Conservation (phyloP, 306 rosid genomes). For the Quercus rubra region DNA sequence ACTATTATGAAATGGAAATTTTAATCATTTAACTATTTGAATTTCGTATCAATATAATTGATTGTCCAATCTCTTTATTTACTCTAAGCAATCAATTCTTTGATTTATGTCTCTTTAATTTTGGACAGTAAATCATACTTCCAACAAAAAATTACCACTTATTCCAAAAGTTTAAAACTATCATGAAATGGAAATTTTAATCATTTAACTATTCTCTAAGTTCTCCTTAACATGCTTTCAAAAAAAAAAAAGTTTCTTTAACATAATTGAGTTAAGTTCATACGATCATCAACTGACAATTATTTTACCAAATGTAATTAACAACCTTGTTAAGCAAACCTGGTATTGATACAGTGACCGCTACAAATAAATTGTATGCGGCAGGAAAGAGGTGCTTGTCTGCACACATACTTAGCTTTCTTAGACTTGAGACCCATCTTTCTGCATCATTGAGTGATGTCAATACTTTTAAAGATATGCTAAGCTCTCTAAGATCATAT, state of each 20-base stretch:
- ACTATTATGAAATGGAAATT: too few relatives aligned
- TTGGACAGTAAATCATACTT: too few relatives aligned
- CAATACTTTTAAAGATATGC: neutral
- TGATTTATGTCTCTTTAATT: neutral
- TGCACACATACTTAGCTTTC: slow-evolving; percentile 44
- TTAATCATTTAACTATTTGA: too few relatives aligned
- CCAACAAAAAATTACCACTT: too few relatives aligned
- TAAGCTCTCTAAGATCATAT: neutral
- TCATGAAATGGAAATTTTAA: too few relatives aligned
- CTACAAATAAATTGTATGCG: slow-evolving; percentile 48
- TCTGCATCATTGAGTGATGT: slow-evolving; percentile 18
- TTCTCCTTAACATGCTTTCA: neutral
- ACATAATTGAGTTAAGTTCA: too few relatives aligned
- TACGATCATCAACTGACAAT: too few relatives aligned
- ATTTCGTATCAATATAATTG: too few relatives aligned
- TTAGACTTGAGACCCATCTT: slow-evolving; percentile 40
- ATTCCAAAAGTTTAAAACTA: too few relatives aligned
- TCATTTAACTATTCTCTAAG: neutral
- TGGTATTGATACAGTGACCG: slow-evolving; percentile 36
- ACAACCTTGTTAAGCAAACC: slow-evolving; percentile 20
- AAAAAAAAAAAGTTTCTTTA: neutral
- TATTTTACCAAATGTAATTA: neutral
- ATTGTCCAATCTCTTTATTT: too few relatives aligned
- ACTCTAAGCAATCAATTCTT: too few relatives aligned
- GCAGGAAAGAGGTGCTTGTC: slow-evolving; percentile 39